Percentiles rank a stretch among this genome's conserved stretches.
phyloP scores from a whole-genome alignment of 345 rosid genomes.

The Lenwebbia sp. region DNA sequence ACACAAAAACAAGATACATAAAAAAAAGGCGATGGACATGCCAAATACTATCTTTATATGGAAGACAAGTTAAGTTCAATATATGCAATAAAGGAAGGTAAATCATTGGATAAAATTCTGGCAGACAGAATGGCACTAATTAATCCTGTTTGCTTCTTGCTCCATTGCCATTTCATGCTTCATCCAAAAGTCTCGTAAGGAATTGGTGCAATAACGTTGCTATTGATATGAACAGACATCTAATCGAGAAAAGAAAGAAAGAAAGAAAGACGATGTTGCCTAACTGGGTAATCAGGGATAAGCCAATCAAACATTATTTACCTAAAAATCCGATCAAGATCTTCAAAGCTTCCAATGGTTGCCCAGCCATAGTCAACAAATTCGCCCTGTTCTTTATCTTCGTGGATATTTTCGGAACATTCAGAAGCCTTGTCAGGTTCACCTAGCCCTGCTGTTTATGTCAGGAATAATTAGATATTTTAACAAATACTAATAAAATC shows the following conservation, averaged over 20 bases:
- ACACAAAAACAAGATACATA: not conserved
- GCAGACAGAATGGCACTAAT: not conserved
- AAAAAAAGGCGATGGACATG: not conserved
- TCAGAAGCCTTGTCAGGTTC: constrained; percentile 43
- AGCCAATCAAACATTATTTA: constrained; percentile 11
- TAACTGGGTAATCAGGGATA: not conserved
- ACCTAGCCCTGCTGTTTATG: constrained; percentile 32
- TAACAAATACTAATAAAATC: constrained; percentile 2
- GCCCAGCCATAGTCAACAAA: constrained; percentile 86
- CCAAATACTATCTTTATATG: not conserved
- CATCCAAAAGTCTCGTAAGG: not conserved
- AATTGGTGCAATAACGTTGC: not conserved
- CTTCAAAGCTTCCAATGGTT: constrained; percentile 91
- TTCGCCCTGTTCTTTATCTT: constrained; percentile 63
- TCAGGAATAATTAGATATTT: constrained; percentile 11
- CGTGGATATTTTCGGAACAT: constrained; percentile 30
- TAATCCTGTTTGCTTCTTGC: not conserved
- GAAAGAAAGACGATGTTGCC: not conserved
- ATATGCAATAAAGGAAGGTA: not conserved
- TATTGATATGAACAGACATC: not conserved
- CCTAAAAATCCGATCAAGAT: constrained; percentile 90
- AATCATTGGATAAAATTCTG: not conserved
- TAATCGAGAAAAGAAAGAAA: not conserved
- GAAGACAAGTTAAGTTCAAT: not conserved
- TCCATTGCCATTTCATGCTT: not conserved